These are phyloP conservation scores for Debaryomyces coudertii DNA, from an alignment of 1,139 yeast species.

Conservation along the genomic window DNA sequence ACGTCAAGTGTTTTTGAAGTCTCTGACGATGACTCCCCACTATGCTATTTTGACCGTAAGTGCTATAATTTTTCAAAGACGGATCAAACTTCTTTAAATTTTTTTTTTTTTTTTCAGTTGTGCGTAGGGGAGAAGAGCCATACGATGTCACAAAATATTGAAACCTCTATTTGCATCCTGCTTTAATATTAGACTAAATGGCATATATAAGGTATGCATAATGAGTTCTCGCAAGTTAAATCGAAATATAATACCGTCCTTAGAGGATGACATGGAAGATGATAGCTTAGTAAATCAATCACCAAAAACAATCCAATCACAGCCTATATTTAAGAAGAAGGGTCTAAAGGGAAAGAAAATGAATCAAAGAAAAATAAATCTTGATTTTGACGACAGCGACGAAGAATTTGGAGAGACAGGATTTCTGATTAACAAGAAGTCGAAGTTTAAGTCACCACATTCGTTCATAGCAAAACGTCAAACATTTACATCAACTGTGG, in stretches of 20 bases:
- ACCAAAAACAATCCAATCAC: background rate
- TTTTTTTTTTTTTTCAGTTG: slow-evolving; percentile 7
- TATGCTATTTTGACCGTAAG: background rate
- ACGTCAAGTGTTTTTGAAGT: background rate
- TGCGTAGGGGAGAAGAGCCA: slow-evolving; percentile 1
- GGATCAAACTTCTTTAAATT: slow-evolving; percentile 1
- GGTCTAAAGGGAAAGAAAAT: slow-evolving; percentile 12
- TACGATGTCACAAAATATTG: slow-evolving; percentile 3
- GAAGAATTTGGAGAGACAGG: slow-evolving; percentile 9
- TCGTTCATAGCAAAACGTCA: background rate
- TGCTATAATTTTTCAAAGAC: background rate
- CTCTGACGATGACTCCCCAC: background rate
- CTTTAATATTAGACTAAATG: background rate
- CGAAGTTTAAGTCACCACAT: slow-evolving; percentile 1
- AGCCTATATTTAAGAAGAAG: slow-evolving; percentile 26
- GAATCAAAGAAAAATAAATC: slow-evolving; percentile 9
- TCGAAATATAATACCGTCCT: slow-evolving; percentile 2
- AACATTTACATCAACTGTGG: background rate
- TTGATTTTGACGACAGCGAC: slow-evolving; percentile 14
- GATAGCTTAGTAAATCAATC: background rate
- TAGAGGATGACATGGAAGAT: slow-evolving; percentile 16
- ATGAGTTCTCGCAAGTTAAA: background rate
- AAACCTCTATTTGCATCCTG: background rate
- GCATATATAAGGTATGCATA: background rate
- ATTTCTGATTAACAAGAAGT: background rate